Percentiles rank a stretch among this genome's conserved stretches.
phyloP scores from a whole-genome alignment of 2,329 filamentous ascomycete species.

The Fusarium sambucinum region DNA sequence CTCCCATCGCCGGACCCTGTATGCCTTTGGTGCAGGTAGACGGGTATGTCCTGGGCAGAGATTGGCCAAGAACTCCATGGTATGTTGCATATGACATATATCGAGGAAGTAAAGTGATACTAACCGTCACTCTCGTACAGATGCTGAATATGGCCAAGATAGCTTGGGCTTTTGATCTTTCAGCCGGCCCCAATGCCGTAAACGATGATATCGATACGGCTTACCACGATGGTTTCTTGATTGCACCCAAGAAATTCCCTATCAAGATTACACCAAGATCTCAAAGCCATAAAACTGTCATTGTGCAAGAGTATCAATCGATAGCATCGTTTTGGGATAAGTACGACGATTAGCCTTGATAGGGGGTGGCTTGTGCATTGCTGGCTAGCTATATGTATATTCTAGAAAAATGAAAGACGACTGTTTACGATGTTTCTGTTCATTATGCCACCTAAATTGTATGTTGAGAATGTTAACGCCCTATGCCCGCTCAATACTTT shows the following conservation, averaged over 20 bases:
- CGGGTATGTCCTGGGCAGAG: conserved; percentile 1
- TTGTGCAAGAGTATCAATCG: neutral
- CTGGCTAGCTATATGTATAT: too few relatives aligned
- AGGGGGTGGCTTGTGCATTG: too few relatives aligned
- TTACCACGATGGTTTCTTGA: conserved; percentile 9
- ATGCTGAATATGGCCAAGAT: conserved; percentile 6
- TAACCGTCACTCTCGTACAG: too few relatives aligned
- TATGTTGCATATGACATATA: too few relatives aligned
- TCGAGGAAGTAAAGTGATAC: too few relatives aligned
- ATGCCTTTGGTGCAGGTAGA: conserved; percentile 13
- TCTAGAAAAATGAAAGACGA: too few relatives aligned
- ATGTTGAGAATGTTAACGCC: too few relatives aligned
- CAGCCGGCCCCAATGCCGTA: neutral
- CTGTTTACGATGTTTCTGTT: too few relatives aligned
- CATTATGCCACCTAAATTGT: too few relatives aligned
- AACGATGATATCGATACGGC: conserved; percentile 8
- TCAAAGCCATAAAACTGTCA: neutral
- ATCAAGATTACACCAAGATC: neutral
- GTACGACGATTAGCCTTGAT: neutral
- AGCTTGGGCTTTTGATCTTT: conserved; percentile 5
- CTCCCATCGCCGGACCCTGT: neutral
- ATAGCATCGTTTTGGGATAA: conserved; percentile 6
- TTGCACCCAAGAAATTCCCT: conserved; percentile 8
- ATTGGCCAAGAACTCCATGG: conserved; percentile 14
- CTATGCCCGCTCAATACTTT: too few relatives aligned